Percentiles rank a stretch among this genome's conserved stretches.
phyloP scores from a whole-genome alignment of 306 rosid genomes.

The Rosa rugosa region DNA sequence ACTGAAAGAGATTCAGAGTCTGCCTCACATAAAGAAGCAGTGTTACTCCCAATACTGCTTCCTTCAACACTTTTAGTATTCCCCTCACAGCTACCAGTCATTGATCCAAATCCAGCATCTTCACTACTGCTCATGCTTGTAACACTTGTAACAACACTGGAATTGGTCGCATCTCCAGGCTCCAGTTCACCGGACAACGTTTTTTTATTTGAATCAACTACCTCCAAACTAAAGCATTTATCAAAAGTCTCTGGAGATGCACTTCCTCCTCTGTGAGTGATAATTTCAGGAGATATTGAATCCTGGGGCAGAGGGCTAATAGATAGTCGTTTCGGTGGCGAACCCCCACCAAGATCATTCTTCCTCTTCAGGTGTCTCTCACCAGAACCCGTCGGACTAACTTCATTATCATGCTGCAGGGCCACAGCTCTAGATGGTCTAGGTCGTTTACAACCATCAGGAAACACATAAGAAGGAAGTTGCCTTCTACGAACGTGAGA shows the following conservation, averaged over 20 bases:
- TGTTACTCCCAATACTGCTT: slow-evolving; percentile 12
- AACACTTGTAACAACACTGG: slow-evolving; percentile 51
- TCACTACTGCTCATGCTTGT: slow-evolving; percentile 59
- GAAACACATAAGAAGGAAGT: slow-evolving; percentile 77
- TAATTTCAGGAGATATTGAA: slow-evolving; percentile 35
- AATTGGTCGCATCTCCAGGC: slow-evolving; percentile 53
- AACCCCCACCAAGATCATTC: slow-evolving; percentile 16
- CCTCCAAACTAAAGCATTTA: slow-evolving; percentile 29
- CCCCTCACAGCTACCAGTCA: slow-evolving; percentile 37
- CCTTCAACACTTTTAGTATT: slow-evolving; percentile 36
- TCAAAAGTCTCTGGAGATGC: slow-evolving; percentile 29
- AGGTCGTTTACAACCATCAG: slow-evolving; percentile 69
- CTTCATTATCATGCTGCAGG: slow-evolving; percentile 37
- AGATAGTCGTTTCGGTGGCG: slow-evolving; percentile 32
- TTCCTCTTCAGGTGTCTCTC: slow-evolving; percentile 47
- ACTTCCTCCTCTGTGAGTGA: slow-evolving; percentile 22
- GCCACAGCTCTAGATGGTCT: slow-evolving; percentile 47
- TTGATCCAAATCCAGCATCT: slow-evolving; percentile 44
- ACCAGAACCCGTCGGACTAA: slow-evolving; percentile 20
- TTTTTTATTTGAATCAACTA: slow-evolving; percentile 35
- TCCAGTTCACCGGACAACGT: slow-evolving; percentile 41
- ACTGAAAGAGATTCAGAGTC: slow-evolving; percentile 31
- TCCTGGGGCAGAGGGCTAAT: slow-evolving; percentile 31
- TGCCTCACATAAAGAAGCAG: slow-evolving; percentile 28
- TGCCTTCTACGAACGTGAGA: slow-evolving; percentile 87